phyloP scores from a whole-genome alignment of 2,329 filamentous ascomycete genomes.

The Akanthomyces dipterigenus region DNA sequence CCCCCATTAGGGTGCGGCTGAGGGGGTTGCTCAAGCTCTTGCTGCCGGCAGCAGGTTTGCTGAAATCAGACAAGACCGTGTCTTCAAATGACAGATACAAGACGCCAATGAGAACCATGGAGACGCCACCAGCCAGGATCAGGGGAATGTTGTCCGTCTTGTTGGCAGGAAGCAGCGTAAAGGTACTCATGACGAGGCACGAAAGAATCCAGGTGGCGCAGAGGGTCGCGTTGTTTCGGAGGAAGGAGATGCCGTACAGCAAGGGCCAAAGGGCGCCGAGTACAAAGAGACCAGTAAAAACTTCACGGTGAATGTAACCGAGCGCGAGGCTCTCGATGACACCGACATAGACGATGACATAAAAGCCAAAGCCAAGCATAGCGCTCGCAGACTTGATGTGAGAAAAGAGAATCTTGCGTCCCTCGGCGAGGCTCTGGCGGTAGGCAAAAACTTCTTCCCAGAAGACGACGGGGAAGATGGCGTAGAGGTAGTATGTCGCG shows the following conservation, averaged over 20 bases:
- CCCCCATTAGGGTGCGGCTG: slow-evolving; percentile 55
- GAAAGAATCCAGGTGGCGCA: slow-evolving; percentile 66
- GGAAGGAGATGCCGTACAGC: slow-evolving; percentile 65
- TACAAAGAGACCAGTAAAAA: slow-evolving; percentile 75
- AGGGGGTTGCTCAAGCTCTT: slow-evolving; percentile 31
- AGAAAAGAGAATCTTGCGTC: slow-evolving; percentile 60
- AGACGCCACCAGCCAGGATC: slow-evolving; percentile 65
- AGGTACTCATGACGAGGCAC: slow-evolving; percentile 79
- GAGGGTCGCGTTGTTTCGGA: slow-evolving; percentile 58
- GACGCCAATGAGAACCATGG: slow-evolving; percentile 73
- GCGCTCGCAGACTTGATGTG: slow-evolving; percentile 57
- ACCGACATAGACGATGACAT: slow-evolving; percentile 60
- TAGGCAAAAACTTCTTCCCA: slow-evolving; percentile 93
- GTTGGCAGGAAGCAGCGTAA: slow-evolving; percentile 80
- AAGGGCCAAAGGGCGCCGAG: slow-evolving; percentile 72
- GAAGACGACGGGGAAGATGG: slow-evolving; percentile 86
- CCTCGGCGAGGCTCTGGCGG: slow-evolving; percentile 60
- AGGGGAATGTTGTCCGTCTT: slow-evolving; percentile 72
- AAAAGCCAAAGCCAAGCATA: slow-evolving; percentile 53
- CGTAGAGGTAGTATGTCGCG: slow-evolving; percentile 81
- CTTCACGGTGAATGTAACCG: slow-evolving; percentile 85
- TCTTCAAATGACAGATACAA: slow-evolving; percentile 78
- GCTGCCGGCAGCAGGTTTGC: background rate
- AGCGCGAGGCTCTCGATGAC: slow-evolving; percentile 78
- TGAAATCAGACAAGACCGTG: slow-evolving; percentile 40